phyloP scores from a whole-genome alignment of 495 filamentous ascomycete genomes.

The Massariosphaeria phaeospora region DNA sequence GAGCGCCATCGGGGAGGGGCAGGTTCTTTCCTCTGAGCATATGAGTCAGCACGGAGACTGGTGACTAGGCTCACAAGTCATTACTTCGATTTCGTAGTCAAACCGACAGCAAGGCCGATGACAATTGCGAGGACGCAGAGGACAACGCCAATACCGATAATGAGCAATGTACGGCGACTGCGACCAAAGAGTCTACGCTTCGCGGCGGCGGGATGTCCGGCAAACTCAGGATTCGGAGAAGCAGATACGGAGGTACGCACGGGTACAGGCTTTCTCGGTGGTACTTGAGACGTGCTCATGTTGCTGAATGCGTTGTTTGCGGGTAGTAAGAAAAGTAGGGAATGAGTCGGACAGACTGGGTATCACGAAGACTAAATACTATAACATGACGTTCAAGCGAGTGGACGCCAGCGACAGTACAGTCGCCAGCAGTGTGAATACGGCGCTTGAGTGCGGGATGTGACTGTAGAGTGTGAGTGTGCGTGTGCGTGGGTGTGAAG shows the following conservation, averaged over 20 bases:
- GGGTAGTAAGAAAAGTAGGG: neutral
- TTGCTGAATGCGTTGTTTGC: neutral
- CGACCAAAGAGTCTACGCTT: constrained; percentile 43
- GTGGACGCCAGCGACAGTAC: constrained; percentile 7
- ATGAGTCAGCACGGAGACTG: no score
- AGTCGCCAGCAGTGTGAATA: constrained; percentile 2
- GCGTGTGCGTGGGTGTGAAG: no score
- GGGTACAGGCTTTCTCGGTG: constrained; percentile 7
- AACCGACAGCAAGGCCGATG: constrained; percentile 53
- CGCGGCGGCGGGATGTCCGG: constrained; percentile 40
- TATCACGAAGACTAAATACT: constrained; percentile 10
- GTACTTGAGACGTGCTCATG: constrained; percentile 5
- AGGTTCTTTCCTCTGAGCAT: constrained; percentile 41
- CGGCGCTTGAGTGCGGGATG: neutral
- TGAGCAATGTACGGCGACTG: constrained; percentile 41
- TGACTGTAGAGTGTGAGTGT: neutral
- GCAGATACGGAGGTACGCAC: neutral
- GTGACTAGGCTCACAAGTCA: no score
- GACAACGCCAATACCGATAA: constrained; percentile 38
- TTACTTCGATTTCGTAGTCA: constrained; percentile 37
- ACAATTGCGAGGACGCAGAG: constrained; percentile 48
- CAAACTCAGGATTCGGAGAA: constrained; percentile 13
- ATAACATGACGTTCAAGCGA: constrained; percentile 8
- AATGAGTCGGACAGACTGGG: neutral
- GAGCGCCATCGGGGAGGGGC: constrained; percentile 51